A percentile compares a stretch with the other conserved stretches of the same genome.
Evolutionary conservation across 2,329 filamentous ascomycete species (phyloP).

Genomic region (Albifimbria verrucaria): DNA sequence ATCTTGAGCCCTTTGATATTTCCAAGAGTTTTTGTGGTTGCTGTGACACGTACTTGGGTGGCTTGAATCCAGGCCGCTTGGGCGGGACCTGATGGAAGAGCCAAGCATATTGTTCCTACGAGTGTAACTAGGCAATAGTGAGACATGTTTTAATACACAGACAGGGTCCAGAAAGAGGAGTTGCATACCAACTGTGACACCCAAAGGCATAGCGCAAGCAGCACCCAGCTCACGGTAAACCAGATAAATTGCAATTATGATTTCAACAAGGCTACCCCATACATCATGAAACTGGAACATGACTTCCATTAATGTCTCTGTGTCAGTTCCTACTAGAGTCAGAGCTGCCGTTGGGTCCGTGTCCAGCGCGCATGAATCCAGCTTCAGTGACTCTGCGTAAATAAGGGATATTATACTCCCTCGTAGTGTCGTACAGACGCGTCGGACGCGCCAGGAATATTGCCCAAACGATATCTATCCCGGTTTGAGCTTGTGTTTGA

Average conservation of each 20-base stretch:
- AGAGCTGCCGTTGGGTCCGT: slow-evolving; percentile 16
- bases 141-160: no score
- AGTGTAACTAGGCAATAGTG: slow-evolving; percentile 33
- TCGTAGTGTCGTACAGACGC: slow-evolving; percentile 20
- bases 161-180: no score
- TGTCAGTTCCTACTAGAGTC: slow-evolving; percentile 23
- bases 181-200: no score
- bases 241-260: slow-evolving; percentile 22
- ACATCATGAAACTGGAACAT: slow-evolving; percentile 17
- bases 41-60: slow-evolving; percentile 44
- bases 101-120: slow-evolving; percentile 26
- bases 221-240: slow-evolving; percentile 32
- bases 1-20: slow-evolving; percentile 53
- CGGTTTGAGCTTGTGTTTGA: no score
- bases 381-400: slow-evolving; percentile 18
- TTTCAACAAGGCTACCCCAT: slow-evolving; percentile 19
- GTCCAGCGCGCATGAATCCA: slow-evolving; percentile 14
- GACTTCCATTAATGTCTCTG: slow-evolving; percentile 19
- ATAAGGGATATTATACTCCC: slow-evolving; percentile 22
- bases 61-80: slow-evolving; percentile 47
- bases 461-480: no score
- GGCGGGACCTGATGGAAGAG: slow-evolving; percentile 15
- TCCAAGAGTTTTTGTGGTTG: slow-evolving; percentile 43
- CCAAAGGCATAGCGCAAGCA: slow-evolving; percentile 40
- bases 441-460: slow-evolving; percentile 18